Conservation (phyloP, 2,329 filamentous ascomycete species). For the Trichoderma sp. region DNA sequence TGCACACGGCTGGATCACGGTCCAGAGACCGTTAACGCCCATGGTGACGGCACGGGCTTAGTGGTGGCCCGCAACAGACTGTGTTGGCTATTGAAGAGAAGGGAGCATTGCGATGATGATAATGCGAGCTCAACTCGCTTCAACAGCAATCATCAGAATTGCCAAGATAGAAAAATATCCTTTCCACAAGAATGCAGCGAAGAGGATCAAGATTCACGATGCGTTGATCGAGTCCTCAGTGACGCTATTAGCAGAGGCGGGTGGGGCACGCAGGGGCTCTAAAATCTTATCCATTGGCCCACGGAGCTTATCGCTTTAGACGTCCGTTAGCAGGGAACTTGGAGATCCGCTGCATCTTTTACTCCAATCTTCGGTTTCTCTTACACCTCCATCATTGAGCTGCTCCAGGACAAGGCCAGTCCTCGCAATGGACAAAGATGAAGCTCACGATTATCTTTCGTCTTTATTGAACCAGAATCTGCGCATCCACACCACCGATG, state of each 20-base stretch:
- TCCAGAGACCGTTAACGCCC: constrained; percentile 99
- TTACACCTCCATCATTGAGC: constrained; percentile 1
- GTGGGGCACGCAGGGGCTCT: not conserved
- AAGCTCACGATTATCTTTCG: constrained; percentile 60
- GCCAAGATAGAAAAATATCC: not conserved
- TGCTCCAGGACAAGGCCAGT: constrained; percentile 4
- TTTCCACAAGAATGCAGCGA: not conserved
- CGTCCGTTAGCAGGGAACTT: not conserved
- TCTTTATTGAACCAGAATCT: constrained; percentile 78
- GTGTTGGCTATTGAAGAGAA: not conserved
- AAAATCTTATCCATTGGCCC: constrained; percentile 25
- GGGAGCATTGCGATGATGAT: constrained; percentile 1
- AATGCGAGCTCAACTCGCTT: constrained; percentile 15
- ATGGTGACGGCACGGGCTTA: constrained; percentile 53
- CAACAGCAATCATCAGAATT: not conserved
- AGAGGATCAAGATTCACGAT: constrained; percentile 25
- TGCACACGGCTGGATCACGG: constrained; percentile 90
- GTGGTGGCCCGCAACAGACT: constrained; percentile 2
- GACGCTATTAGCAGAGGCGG: constrained; percentile 7
- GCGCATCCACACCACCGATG: constrained; percentile 78
- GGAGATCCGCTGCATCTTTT: constrained; percentile 2
- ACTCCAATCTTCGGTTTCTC: not conserved
- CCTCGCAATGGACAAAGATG: constrained; percentile 52
- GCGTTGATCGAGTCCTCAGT: constrained; percentile 6
- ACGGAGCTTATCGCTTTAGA: not conserved